phyloP scores from a whole-genome alignment of 306 rosid species.

The Glycyrrhiza uralensis region DNA sequence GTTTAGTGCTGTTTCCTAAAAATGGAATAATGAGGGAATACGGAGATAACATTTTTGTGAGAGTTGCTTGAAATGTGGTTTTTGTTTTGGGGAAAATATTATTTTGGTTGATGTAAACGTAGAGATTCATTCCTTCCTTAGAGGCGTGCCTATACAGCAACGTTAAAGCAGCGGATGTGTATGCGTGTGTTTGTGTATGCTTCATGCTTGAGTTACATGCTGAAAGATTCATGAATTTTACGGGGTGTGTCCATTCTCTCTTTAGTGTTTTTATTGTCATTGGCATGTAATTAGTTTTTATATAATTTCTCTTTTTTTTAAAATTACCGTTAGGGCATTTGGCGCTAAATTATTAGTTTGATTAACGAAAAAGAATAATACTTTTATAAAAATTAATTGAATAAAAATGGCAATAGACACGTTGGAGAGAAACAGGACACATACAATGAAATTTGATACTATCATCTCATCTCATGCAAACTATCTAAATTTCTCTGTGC shows the following conservation, averaged over 20 bases:
- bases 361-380: not conserved
- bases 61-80: slow-evolving; percentile 21
- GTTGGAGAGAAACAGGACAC: not conserved
- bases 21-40: slow-evolving; percentile 13
- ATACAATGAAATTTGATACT: not conserved
- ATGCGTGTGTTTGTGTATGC: not conserved
- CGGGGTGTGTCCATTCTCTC: not conserved
- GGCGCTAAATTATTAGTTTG: not conserved
- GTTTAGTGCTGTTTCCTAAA: not conserved
- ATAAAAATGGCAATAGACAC: not conserved
- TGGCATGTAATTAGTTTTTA: not conserved
- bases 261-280: not conserved
- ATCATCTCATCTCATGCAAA: not conserved
- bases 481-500: not conserved
- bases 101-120: not conserved
- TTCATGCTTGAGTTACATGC: not conserved
- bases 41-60: not conserved
- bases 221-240: not conserved
- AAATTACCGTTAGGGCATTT: no score
- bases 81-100: slow-evolving; percentile 18
- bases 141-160: not conserved
- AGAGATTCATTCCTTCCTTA: slow-evolving; percentile 7
- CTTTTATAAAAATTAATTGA: not conserved
- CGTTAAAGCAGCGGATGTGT: not conserved
- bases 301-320: no score